Conservation (phyloP, 768 basidiomycete species). For the Tulasnella sp. region DNA sequence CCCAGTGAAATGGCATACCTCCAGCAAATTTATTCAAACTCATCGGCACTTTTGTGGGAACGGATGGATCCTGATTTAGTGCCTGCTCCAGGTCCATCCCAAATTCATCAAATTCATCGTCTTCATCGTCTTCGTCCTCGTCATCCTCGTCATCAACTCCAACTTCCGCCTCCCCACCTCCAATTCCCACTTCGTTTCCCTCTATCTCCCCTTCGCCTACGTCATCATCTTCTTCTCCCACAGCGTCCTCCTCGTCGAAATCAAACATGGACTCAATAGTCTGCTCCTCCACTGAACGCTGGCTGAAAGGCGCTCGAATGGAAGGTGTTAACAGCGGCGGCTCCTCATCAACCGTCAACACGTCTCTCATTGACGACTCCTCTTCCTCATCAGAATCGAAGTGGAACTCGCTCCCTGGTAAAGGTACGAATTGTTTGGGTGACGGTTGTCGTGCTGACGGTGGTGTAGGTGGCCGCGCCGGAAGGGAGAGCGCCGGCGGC, state of each 20-base stretch:
- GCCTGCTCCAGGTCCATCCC: constrained; percentile 30
- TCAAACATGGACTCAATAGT: constrained; percentile 20
- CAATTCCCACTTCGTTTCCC: constrained; percentile 33
- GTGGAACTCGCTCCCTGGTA: not conserved
- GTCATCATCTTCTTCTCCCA: constrained; percentile 27
- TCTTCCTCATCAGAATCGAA: constrained; percentile 13
- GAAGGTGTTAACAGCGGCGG: not conserved
- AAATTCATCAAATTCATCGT: constrained; percentile 23
- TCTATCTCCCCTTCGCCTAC: constrained; percentile 24
- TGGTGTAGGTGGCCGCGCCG: constrained; percentile 22
- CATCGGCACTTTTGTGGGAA: constrained; percentile 29
- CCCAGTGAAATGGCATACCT: constrained; percentile 25
- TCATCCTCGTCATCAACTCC: constrained; percentile 26
- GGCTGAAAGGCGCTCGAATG: not conserved
- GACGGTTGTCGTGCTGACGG: constrained; percentile 23
- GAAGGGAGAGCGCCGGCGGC: constrained; percentile 15
- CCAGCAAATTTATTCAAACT: constrained; percentile 43
- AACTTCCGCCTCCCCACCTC: constrained; percentile 20
- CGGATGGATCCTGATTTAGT: constrained; percentile 1
- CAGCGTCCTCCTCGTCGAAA: constrained; percentile 27
- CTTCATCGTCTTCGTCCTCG: constrained; percentile 24
- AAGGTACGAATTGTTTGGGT: constrained; percentile 1
- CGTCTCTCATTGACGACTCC: constrained; percentile 1
- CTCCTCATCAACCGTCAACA: constrained; percentile 4
- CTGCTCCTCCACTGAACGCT: constrained; percentile 21